phyloP scores from a whole-genome alignment of 108 stramenopile species.

The Thalassiosira profunda region DNA sequence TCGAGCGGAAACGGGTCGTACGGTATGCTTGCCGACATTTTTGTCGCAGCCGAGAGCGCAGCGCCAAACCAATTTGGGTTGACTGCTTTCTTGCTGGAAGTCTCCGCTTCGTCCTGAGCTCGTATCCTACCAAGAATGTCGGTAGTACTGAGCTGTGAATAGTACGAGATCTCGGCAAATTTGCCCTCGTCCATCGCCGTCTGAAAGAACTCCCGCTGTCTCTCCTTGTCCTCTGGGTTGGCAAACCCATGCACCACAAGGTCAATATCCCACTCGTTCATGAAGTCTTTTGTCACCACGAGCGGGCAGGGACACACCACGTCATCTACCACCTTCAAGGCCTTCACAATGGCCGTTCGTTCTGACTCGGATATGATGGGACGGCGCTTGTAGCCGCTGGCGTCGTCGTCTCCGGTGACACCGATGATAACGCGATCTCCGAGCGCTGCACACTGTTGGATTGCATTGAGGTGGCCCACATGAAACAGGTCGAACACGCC shows the following conservation, averaged over 20 bases:
- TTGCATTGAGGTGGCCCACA: slow-evolving; percentile 74
- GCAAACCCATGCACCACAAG: slow-evolving; percentile 84
- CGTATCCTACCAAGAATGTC: slow-evolving; percentile 59
- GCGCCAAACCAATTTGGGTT: slow-evolving; percentile 72
- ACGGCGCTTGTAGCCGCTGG: slow-evolving; percentile 66
- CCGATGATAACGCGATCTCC: slow-evolving; percentile 69
- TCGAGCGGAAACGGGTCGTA: slow-evolving; percentile 57
- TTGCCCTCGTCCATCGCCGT: slow-evolving; percentile 46
- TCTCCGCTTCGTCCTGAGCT: not conserved
- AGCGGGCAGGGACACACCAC: slow-evolving; percentile 78
- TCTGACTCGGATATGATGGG: slow-evolving; percentile 66
- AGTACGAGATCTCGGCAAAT: slow-evolving; percentile 69
- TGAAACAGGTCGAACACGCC: slow-evolving; percentile 86
- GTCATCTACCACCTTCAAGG: slow-evolving; percentile 53
- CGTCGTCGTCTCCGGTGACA: slow-evolving; percentile 76
- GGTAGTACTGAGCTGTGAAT: slow-evolving; percentile 60
- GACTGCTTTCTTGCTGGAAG: slow-evolving; percentile 1
- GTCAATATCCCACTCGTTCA: slow-evolving; percentile 65
- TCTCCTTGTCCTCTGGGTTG: slow-evolving; percentile 54
- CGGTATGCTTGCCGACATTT: slow-evolving; percentile 46
- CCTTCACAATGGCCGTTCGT: slow-evolving; percentile 57
- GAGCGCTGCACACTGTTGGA: slow-evolving; percentile 57
- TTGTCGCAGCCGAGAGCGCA: slow-evolving; percentile 45
- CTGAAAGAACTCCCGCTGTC: slow-evolving; percentile 66
- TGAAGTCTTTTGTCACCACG: slow-evolving; percentile 68